phyloP scores from a whole-genome alignment of 2,329 filamentous ascomycete genomes.

The Zymoseptoria ardabiliae region DNA sequence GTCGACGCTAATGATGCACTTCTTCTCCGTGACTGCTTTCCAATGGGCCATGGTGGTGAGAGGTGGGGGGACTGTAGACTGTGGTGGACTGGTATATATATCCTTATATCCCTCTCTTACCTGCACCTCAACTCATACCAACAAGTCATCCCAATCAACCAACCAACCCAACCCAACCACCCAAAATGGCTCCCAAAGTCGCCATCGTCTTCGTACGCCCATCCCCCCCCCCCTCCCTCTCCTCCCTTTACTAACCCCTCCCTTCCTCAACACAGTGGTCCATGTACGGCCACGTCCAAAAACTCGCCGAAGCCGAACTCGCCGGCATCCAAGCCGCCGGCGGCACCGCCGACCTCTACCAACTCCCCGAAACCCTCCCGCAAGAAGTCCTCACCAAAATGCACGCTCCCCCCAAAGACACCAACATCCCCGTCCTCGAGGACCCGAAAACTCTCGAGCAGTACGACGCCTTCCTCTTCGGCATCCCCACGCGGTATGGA shows the following conservation, averaged over 20 bases:
- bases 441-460: conserved; percentile 54
- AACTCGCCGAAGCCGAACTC: conserved; percentile 83
- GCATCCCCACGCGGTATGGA: conserved; percentile 91
- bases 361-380: conserved; percentile 82
- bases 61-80: too few relatives aligned
- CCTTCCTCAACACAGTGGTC: conserved; percentile 11
- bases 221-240: not conserved
- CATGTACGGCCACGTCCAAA: conserved; percentile 60
- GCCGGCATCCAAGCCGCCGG: conserved; percentile 82
- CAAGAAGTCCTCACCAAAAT: conserved; percentile 82
- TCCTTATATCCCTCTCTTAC: not conserved
- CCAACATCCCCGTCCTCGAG: conserved; percentile 55
- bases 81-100: not conserved
- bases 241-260: not conserved
- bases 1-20: not conserved
- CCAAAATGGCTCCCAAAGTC: conserved; percentile 77
- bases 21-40: not conserved
- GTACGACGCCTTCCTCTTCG: conserved; percentile 87
- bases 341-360: conserved; percentile 72
- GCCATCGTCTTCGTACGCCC: conserved; percentile 77
- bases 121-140: not conserved
- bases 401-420: conserved; percentile 72
- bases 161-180: not conserved
- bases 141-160: conserved; percentile 1
- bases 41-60: not conserved